These are phyloP conservation scores for Eucalyptus paniculata DNA, from an alignment of 345 rosid genomes.

Conservation along the genomic window DNA sequence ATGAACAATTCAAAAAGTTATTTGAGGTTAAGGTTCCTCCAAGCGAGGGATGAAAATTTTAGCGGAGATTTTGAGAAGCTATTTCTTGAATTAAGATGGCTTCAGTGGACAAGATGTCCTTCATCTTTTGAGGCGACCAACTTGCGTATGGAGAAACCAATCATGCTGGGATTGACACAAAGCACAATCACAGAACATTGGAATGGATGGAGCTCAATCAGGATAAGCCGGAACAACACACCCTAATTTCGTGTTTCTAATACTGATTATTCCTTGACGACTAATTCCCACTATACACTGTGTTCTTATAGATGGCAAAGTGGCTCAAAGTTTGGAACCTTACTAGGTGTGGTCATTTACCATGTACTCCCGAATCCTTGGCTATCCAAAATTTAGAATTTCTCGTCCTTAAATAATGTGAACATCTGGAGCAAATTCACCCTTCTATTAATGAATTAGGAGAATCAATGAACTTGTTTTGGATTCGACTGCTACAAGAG, in stretches of 20 bases:
- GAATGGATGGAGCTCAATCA: no score
- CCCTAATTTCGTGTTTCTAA: no score
- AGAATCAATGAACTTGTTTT: not conserved
- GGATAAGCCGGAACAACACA: rapidly evolving
- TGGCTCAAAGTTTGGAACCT: not conserved
- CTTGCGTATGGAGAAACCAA: not conserved
- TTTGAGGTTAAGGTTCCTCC: not conserved
- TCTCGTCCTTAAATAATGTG: not conserved
- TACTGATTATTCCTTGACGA: not conserved
- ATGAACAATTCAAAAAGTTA: not conserved
- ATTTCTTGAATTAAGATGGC: not conserved
- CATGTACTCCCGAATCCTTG: not conserved
- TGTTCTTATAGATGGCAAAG: no score
- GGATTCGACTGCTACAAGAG: not conserved
- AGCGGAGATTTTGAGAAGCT: not conserved
- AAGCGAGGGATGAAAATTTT: not conserved
- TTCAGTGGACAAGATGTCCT: not conserved
- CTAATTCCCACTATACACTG: not conserved
- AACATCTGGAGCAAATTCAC: not conserved
- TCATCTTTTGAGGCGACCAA: not conserved
- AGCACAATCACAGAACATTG: rapidly evolving
- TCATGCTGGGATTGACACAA: not conserved
- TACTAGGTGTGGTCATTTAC: not conserved
- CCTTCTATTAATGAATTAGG: not conserved
- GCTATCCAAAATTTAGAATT: not conserved